phyloP scores from a whole-genome alignment of 768 basidiomycete genomes.

The Mycena rebaudengoi region DNA sequence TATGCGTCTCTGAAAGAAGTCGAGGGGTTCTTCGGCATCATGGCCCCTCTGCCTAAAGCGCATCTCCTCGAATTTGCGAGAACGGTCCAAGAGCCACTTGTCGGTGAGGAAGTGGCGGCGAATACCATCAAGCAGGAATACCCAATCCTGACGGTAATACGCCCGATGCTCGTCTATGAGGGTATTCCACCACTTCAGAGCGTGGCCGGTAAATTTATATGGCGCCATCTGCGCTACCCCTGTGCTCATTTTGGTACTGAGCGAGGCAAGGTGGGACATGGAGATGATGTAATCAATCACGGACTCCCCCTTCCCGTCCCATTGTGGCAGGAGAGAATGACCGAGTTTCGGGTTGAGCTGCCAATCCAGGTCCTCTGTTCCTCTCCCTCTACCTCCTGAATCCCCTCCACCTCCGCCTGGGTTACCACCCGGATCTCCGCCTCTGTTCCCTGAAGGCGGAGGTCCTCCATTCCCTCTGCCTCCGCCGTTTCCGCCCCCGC shows the following conservation, averaged over 20 bases:
- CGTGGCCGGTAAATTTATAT: background rate
- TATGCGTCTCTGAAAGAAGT: slow-evolving; percentile 9
- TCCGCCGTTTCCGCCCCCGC: no score
- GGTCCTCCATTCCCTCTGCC: background rate
- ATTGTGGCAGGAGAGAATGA: background rate
- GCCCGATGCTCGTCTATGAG: no score
- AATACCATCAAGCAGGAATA: background rate
- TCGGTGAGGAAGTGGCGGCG: background rate
- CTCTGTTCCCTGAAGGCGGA: no score
- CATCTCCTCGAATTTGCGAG: no score
- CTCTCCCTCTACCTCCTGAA: background rate
- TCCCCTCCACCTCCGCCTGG: background rate
- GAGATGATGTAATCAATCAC: background rate
- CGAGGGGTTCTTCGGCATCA: background rate
- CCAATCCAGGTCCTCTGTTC: background rate
- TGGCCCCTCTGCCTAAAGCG: background rate
- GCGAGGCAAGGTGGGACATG: background rate
- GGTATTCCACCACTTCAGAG: background rate
- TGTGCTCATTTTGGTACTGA: background rate
- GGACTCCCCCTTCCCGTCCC: background rate
- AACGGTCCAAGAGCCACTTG: background rate
- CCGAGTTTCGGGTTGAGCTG: slow-evolving; percentile 4
- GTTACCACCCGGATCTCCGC: no score
- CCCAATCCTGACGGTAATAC: no score
- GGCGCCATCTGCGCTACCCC: slow-evolving; percentile 1